Base-by-base conservation (phyloP, 179 eudicot species). In the Corrigiola litoralis region DNA sequence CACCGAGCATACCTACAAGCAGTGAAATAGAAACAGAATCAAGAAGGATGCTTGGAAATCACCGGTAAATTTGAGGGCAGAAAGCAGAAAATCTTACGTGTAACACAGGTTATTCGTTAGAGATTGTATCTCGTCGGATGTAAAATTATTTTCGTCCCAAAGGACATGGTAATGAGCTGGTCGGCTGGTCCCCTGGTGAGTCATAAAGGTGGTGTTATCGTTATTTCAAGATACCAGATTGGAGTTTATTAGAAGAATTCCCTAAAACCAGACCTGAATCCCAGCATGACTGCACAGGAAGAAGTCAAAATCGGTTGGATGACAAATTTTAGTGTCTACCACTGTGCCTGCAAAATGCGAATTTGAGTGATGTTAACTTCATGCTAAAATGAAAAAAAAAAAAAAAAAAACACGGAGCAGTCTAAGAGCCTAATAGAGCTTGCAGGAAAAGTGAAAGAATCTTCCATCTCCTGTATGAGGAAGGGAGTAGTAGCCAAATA, bases 111-210 rank as follows among this genome's bases (percentile, higher is more conserved):
- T 92, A 69, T 92, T 89, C 23, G 96, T 92, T 45, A 92, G 74
- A 37, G 92, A 82, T 57, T 92, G 98, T 60, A 92, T 79, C 73
- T 74, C 96, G 47, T 92, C 98, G 0, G 98, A 95, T 3, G 83
- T 51, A 38, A 92, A 92, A 23, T 87, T 87, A 77, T 92, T 90
- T 23, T 92, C 98, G 37, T 92, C 98, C 90, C 95, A 92, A 6
- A 92, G 85, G 20, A 92, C 98, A 77, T 92, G 90, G 64, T 92
- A 92, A 66, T 92, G 98, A 37, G 98, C 96, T 10, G 98, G 98
- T 58, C 95, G 69, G 69, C 96, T 90, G 5, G 96, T 92, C 20
- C 96, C 98, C 96, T 92, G 82, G 45, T 16, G 16, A 17, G 53
- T 40, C 32, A 50, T 42, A 4, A 32, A 54, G 42, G 41, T 56